These are phyloP conservation scores for Aspergillus uvarum DNA, from an alignment of 2,329 filamentous ascomycete genomes.

Conservation along the genomic window DNA sequence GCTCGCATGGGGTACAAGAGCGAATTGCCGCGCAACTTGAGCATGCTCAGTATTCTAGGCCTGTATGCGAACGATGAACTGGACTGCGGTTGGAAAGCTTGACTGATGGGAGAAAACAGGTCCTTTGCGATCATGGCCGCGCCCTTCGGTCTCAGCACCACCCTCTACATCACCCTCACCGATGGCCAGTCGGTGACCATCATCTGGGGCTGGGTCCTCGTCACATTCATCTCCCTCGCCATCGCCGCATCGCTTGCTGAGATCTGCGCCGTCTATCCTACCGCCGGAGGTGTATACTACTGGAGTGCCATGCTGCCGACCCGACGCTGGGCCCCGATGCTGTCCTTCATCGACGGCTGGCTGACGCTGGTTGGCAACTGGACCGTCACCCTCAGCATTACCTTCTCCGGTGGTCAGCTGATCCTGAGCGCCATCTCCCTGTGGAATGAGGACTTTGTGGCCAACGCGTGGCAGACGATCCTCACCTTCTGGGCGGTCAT, in stretches of 20 bases:
- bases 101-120: constrained; percentile 22
- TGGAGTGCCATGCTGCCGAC: constrained; percentile 68
- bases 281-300: constrained; percentile 70
- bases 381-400: constrained; percentile 67
- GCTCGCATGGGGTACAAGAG: constrained; percentile 67
- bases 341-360: constrained; percentile 71
- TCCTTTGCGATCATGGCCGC: constrained; percentile 76
- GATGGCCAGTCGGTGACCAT: constrained; percentile 69
- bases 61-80: constrained; percentile 41
- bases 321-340: constrained; percentile 63
- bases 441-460: constrained; percentile 67
- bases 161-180: constrained; percentile 65
- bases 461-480: constrained; percentile 68
- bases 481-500: constrained; percentile 72
- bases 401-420: constrained; percentile 70
- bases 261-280: constrained; percentile 68
- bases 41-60: constrained; percentile 69
- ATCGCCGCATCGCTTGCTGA: constrained; percentile 68
- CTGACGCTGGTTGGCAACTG: constrained; percentile 71
- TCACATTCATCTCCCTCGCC: constrained; percentile 61
- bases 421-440: constrained; percentile 67
- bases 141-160: constrained; percentile 67
- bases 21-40: constrained; percentile 65
- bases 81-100: no score
- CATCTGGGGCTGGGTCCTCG: constrained; percentile 68